Conservation (phyloP, 441 rosid genomes). For the Populus hybrid region DNA sequence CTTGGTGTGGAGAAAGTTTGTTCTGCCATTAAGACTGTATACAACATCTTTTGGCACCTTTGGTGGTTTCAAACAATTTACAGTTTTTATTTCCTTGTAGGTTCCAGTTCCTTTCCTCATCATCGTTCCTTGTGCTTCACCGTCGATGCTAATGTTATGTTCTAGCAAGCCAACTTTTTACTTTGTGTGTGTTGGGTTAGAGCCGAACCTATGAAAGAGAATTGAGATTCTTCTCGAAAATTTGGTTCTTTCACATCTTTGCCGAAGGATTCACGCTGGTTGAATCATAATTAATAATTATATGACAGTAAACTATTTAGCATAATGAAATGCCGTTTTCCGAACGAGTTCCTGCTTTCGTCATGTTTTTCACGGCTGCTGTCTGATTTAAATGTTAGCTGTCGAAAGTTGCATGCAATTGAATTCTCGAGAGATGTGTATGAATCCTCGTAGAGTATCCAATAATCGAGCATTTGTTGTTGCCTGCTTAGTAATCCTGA, state of each 20-base stretch:
- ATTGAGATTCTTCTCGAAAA: neutral
- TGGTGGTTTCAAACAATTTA: conserved; percentile 12
- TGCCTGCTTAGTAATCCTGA: neutral
- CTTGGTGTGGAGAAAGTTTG: conserved; percentile 18
- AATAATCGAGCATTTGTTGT: neutral
- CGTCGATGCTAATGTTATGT: neutral
- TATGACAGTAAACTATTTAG: neutral
- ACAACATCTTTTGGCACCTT: conserved; percentile 8
- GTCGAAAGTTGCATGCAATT: neutral
- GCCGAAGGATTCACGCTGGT: neutral
- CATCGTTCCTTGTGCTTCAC: neutral
- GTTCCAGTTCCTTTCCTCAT: neutral
- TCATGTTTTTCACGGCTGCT: neutral
- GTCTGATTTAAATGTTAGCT: no score
- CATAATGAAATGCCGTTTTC: no score
- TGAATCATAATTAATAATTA: neutral
- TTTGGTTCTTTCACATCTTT: neutral
- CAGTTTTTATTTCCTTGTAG: neutral
- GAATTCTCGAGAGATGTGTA: neutral
- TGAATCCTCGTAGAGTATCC: neutral
- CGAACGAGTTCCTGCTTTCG: neutral
- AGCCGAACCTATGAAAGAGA: neutral
- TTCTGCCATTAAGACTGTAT: neutral
- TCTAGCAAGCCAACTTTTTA: neutral
- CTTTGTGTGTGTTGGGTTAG: neutral